Evolutionary conservation across 768 basidiomycete genomes (phyloP).

Genomic region (Suillus decipiens): DNA sequence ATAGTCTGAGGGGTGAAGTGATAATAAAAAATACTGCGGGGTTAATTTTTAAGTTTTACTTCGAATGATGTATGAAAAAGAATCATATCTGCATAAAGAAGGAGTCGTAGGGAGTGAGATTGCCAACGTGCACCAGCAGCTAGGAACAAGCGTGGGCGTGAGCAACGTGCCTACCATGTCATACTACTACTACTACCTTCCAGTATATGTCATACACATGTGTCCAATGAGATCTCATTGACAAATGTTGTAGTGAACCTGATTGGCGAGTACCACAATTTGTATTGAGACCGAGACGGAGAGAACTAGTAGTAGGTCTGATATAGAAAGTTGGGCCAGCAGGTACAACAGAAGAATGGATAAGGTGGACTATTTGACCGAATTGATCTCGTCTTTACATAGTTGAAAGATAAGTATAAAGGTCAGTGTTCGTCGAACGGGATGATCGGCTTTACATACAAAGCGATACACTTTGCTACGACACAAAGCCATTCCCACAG

Average conservation of each 20-base stretch:
- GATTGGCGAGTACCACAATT: too few relatives aligned
- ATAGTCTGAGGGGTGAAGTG: not conserved
- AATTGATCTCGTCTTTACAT: not conserved
- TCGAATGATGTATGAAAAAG: slow-evolving; percentile 10
- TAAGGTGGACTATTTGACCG: not conserved
- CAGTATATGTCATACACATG: not conserved
- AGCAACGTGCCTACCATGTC: not conserved
- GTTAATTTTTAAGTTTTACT: not conserved
- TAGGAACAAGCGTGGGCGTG: not conserved
- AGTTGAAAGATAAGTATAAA: not conserved
- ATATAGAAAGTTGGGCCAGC: not conserved
- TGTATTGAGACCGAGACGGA: too few relatives aligned
- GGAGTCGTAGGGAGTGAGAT: not conserved
- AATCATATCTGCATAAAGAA: not conserved
- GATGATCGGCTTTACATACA: not conserved
- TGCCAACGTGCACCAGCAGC: not conserved
- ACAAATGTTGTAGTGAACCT: not conserved
- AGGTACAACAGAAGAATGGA: not conserved
- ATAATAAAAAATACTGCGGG: not conserved
- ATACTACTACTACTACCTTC: not conserved
- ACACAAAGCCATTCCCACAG: slow-evolving; percentile 2
- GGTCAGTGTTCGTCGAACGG: not conserved
- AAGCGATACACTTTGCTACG: not conserved
- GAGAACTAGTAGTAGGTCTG: not conserved
- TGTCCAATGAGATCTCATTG: not conserved